These are phyloP conservation scores for Mycena rosella DNA, from an alignment of 768 basidiomycete genomes.

Conservation along the genomic window DNA sequence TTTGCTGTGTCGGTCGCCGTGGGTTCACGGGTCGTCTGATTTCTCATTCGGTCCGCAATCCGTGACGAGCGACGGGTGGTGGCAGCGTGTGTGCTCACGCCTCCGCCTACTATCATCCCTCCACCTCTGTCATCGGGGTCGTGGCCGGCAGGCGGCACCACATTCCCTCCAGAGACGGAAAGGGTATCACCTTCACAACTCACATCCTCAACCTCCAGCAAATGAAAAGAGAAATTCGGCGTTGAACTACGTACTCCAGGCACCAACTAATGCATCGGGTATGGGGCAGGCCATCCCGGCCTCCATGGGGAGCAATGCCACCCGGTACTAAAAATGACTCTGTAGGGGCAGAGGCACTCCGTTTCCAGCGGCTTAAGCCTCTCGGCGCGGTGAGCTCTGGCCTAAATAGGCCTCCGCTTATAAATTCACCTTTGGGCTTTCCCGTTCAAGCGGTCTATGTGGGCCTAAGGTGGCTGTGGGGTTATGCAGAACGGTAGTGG, in stretches of 20 bases:
- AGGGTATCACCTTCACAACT: conserved; percentile 4
- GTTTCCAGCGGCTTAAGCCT: too few relatives aligned
- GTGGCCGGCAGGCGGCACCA: too few relatives aligned
- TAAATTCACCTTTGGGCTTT: too few relatives aligned
- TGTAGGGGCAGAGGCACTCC: too few relatives aligned
- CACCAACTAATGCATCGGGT: conserved; percentile 6
- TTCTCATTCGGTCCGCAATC: neutral
- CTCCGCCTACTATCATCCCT: neutral
- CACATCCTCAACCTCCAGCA: conserved; percentile 20
- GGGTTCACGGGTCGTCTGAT: neutral
- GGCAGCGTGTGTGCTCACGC: neutral
- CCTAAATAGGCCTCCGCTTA: too few relatives aligned
- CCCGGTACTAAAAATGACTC: too few relatives aligned
- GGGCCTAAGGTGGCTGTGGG: conserved; percentile 3
- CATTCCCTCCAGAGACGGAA: conserved; percentile 16
- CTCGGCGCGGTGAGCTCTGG: too few relatives aligned
- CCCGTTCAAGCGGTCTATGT: too few relatives aligned
- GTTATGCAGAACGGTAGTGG: neutral
- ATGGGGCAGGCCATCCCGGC: conserved; percentile 10
- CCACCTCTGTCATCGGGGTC: too few relatives aligned
- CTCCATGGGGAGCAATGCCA: too few relatives aligned
- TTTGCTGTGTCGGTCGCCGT: neutral
- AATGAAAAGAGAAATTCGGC: neutral
- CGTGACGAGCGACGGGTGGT: neutral
- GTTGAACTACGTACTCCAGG: conserved; percentile 3